Evolutionary conservation across 768 basidiomycete genomes (phyloP).

Genomic region (Lactarius tabidus): DNA sequence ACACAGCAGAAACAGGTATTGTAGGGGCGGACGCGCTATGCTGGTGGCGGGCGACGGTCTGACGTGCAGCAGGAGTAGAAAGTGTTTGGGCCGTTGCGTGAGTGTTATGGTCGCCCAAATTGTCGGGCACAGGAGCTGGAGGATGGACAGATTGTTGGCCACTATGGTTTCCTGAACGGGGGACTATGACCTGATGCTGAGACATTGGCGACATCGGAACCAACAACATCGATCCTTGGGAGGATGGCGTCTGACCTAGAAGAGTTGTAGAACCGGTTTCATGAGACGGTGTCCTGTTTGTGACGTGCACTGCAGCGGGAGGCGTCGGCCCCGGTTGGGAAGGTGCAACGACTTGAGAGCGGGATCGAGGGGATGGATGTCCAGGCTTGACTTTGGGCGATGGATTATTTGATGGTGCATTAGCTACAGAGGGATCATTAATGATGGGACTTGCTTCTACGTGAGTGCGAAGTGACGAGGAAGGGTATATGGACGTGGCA

Average conservation of each 20-base stretch:
- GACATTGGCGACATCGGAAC: constrained; percentile 12
- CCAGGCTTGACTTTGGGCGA: constrained; percentile 19
- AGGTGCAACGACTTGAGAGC: constrained; percentile 10
- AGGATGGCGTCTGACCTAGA: constrained; percentile 25
- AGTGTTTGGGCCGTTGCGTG: neutral
- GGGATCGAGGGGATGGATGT: constrained; percentile 26
- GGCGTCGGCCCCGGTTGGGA: constrained; percentile 14
- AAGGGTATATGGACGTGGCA: constrained; percentile 22
- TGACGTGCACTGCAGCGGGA: constrained; percentile 12
- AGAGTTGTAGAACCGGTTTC: constrained; percentile 27
- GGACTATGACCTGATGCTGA: constrained; percentile 14
- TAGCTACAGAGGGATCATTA: constrained; percentile 18
- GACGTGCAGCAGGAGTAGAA: constrained; percentile 4
- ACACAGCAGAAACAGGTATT: constrained; percentile 11
- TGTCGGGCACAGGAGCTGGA: neutral
- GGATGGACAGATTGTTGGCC: constrained; percentile 10
- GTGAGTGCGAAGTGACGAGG: constrained; percentile 16
- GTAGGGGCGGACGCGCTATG: constrained; percentile 20
- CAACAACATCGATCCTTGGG: constrained; percentile 21
- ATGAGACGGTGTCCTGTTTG: constrained; percentile 24
- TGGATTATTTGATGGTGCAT: constrained; percentile 20
- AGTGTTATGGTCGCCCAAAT: constrained; percentile 4
- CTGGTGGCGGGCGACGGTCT: constrained; percentile 20
- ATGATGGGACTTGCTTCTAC: constrained; percentile 20
- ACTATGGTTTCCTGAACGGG: neutral